Evolutionary conservation across 768 basidiomycete genomes (phyloP).

Genomic region (Tremella fuciformis): DNA sequence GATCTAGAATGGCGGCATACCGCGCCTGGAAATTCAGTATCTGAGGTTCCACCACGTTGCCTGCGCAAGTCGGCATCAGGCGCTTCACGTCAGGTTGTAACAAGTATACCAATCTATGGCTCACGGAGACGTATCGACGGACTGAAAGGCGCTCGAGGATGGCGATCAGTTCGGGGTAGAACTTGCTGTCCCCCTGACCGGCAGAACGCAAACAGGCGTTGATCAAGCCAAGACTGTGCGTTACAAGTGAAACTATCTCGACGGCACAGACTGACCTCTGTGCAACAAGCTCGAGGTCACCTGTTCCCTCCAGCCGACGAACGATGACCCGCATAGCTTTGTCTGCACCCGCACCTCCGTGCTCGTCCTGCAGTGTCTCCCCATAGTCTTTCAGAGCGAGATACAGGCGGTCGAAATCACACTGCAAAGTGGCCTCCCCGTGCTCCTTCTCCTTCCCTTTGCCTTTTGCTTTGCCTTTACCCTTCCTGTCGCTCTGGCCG

Average conservation of each 20-base stretch:
- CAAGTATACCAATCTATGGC: conserved; percentile 4
- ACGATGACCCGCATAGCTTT: conserved; percentile 28
- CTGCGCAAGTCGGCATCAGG: conserved; percentile 33
- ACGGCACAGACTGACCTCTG: conserved; percentile 26
- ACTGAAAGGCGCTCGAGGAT: conserved; percentile 29
- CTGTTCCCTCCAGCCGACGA: conserved; percentile 36
- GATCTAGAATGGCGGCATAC: conserved; percentile 34
- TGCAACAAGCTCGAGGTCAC: conserved; percentile 41
- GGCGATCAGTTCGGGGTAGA: conserved; percentile 27
- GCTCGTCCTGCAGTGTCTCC: conserved; percentile 10
- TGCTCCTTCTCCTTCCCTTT: conserved; percentile 17
- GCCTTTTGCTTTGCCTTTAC: conserved; percentile 26
- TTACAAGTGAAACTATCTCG: neutral
- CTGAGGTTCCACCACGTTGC: conserved; percentile 41
- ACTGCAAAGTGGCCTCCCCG: conserved; percentile 15
- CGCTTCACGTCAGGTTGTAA: conserved; percentile 20
- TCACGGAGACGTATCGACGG: conserved; percentile 35
- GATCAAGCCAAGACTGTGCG: conserved; percentile 33
- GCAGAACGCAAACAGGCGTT: conserved; percentile 35
- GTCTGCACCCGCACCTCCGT: conserved; percentile 15
- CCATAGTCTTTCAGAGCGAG: conserved; percentile 19
- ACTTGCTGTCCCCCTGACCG: conserved; percentile 21
- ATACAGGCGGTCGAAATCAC: conserved; percentile 37
- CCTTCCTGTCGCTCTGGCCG: conserved; percentile 7
- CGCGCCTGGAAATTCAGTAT: conserved; percentile 43